phyloP scores from a whole-genome alignment of 192 early-diverging fungal species.

The Coemansia sp. region DNA sequence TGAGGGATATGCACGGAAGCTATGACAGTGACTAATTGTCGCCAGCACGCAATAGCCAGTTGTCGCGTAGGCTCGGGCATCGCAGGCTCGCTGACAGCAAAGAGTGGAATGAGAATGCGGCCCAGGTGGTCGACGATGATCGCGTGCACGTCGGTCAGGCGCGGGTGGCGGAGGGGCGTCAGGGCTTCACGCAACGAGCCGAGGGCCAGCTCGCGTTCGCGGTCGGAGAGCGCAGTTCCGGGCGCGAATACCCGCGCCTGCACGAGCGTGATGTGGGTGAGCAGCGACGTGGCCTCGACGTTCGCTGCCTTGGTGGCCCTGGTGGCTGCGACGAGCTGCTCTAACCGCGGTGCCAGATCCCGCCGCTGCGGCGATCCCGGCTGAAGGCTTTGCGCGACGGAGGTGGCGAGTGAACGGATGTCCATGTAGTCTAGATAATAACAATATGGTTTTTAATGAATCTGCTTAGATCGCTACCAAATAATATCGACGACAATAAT shows the following conservation, averaged over 20 bases:
- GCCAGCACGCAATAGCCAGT: constrained; percentile 39
- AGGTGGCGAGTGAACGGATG: constrained; percentile 13
- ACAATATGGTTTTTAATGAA: not conserved
- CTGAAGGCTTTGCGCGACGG: constrained; percentile 13
- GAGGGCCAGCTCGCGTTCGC: constrained; percentile 31
- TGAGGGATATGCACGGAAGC: constrained; percentile 23
- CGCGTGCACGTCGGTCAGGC: constrained; percentile 20
- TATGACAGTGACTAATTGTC: constrained; percentile 1
- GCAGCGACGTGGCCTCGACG: constrained; percentile 25
- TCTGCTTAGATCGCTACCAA: too few relatives aligned
- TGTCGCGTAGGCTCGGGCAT: constrained; percentile 14
- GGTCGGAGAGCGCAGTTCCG: constrained; percentile 4
- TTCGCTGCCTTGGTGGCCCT: constrained; percentile 9
- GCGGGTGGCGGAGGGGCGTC: constrained; percentile 5
- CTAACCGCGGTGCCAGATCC: constrained; percentile 2
- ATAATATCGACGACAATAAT: too few relatives aligned
- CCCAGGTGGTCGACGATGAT: constrained; percentile 34
- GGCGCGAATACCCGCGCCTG: constrained; percentile 15
- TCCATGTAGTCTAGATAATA: constrained; percentile 20
- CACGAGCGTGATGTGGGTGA: constrained; percentile 26
- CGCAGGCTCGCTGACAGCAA: not conserved
- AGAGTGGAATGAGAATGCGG: constrained; percentile 20
- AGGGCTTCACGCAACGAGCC: constrained; percentile 18
- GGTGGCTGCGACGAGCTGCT: constrained; percentile 11
- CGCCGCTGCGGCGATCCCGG: constrained; percentile 8